Conservation (phyloP, 768 basidiomycete species). For the Xerocomellus dryophilus region DNA sequence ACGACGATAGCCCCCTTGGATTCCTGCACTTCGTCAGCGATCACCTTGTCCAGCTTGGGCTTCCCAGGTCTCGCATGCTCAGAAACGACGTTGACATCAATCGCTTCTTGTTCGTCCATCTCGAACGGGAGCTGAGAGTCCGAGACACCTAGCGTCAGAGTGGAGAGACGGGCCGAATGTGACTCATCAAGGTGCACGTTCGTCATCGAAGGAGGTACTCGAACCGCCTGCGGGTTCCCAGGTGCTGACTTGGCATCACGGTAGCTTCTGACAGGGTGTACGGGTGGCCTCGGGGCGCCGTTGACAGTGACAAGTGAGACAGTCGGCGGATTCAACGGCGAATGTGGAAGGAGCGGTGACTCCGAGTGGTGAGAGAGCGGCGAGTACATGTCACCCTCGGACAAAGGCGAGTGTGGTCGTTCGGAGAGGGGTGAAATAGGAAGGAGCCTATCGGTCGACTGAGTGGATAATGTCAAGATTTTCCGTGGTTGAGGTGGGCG, state of each 20-base stretch:
- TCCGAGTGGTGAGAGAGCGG: conserved; percentile 10
- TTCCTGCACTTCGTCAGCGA: conserved; percentile 60
- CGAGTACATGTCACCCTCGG: conserved; percentile 14
- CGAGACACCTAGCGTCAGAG: not conserved
- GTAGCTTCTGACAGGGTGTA: not conserved
- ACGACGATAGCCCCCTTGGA: conserved; percentile 60
- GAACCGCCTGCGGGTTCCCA: not conserved
- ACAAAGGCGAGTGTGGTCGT: conserved; percentile 6
- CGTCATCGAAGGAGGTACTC: not conserved
- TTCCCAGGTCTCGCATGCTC: conserved; percentile 65
- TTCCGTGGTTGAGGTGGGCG: not conserved
- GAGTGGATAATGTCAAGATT: conserved; percentile 5
- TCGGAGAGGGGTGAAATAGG: conserved; percentile 22
- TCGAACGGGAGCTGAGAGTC: conserved; percentile 34
- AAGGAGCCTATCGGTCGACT: conserved; percentile 22
- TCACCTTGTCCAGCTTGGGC: conserved; percentile 59
- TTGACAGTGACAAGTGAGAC: conserved; percentile 1
- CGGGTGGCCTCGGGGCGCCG: not conserved
- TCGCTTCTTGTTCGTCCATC: conserved; percentile 55
- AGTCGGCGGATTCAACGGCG: conserved; percentile 1
- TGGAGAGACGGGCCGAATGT: not conserved
- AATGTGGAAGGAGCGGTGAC: conserved; percentile 1
- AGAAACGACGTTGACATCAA: conserved; percentile 55
- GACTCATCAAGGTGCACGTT: not conserved
- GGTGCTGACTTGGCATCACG: conserved; percentile 7